Base-by-base conservation (phyloP, 495 filamentous ascomycete genomes). In the Chlorociboria aeruginascens region DNA sequence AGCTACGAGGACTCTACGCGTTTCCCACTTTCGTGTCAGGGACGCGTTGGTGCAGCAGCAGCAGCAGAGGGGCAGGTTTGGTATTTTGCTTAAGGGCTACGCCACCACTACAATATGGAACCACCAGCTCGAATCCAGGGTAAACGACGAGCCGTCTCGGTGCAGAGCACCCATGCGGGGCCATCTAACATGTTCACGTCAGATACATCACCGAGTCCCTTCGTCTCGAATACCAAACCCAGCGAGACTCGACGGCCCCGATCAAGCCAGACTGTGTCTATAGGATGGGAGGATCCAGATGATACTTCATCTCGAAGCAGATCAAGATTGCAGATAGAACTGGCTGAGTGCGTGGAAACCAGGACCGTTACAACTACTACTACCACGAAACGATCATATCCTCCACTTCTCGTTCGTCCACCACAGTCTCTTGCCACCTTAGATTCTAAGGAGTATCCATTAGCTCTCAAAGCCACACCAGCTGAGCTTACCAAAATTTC, bases 301-400 rank as follows among this genome's bases (percentile, higher is more conserved):
- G 48, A 54, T 37, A 38, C 46, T 7, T 29, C 43, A 7, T 46
- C 50, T 39, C 45, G 43, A 14, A 17, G 48, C 16, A 54, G 46
- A 9, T 52, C 59, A 8, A 49, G 48, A 14, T 30, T 76, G 42
- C 68, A 71, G 49, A 71, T 76, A 50, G 69, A 68, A 41, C 65
- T 76, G 14, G 66, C 67, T 28, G 72, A 78, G 53, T 76, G 73
- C 49, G 68, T 78, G 52, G 74, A 78, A 60, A 76, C 73, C n/a
- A 78, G 73, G 59, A 78, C 71, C 8, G 81, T 96, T 51, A 97
- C 89, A 4, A 96, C 92, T 0, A 97, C 90, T 0, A 97, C 89
- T 0, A 95, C 87, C 1, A 96, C 90, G 0, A 95, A 92, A 16
- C 82, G 86, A 32, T 80, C 79, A 6, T 90, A 92, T 50, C 89